phyloP scores from a whole-genome alignment of 352 stramenopile genomes.

The Phytophthora palmivora region DNA sequence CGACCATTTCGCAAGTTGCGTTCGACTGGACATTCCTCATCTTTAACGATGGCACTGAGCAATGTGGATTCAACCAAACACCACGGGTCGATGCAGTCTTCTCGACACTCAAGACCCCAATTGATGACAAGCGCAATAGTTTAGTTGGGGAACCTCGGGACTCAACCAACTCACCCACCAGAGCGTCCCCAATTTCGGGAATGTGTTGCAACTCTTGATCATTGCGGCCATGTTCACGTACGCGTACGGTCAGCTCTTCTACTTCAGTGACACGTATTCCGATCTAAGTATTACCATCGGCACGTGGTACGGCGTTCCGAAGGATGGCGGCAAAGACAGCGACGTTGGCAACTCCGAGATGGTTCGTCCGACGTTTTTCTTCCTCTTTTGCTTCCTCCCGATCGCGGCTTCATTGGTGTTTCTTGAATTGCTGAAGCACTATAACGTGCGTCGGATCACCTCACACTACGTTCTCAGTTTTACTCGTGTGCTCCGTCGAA shows the following conservation, averaged over 20 bases:
- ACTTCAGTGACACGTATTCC: slow-evolving; percentile 32
- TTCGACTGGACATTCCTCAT: slow-evolving; percentile 8
- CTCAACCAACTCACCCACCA: background rate
- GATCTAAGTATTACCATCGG: slow-evolving; percentile 24
- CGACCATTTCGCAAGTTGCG: slow-evolving; percentile 25
- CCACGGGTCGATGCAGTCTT: slow-evolving; percentile 26
- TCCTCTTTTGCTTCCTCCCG: slow-evolving; percentile 49
- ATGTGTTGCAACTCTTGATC: slow-evolving; percentile 39
- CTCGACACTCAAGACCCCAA: slow-evolving; percentile 33
- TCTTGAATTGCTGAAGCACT: slow-evolving; percentile 45
- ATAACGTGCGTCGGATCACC: slow-evolving; percentile 46
- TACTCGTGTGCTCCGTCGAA: slow-evolving; percentile 49
- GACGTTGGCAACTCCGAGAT: slow-evolving; percentile 48
- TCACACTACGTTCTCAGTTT: slow-evolving; percentile 39
- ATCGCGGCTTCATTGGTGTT: slow-evolving; percentile 47
- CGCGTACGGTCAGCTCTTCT: slow-evolving; percentile 39
- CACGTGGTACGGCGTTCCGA: slow-evolving; percentile 44
- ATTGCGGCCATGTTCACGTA: slow-evolving; percentile 38
- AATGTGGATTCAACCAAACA: slow-evolving; percentile 21
- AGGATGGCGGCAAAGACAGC: slow-evolving; percentile 9
- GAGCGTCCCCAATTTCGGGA: slow-evolving; percentile 17
- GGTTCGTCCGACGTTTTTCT: slow-evolving; percentile 60
- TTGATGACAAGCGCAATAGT: slow-evolving; percentile 29
- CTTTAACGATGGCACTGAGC: slow-evolving; percentile 19
- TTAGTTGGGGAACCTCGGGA: slow-evolving; percentile 7